Conservation (phyloP, 2,329 filamentous ascomycete genomes). For the Pseudogymnoascus sp. region DNA sequence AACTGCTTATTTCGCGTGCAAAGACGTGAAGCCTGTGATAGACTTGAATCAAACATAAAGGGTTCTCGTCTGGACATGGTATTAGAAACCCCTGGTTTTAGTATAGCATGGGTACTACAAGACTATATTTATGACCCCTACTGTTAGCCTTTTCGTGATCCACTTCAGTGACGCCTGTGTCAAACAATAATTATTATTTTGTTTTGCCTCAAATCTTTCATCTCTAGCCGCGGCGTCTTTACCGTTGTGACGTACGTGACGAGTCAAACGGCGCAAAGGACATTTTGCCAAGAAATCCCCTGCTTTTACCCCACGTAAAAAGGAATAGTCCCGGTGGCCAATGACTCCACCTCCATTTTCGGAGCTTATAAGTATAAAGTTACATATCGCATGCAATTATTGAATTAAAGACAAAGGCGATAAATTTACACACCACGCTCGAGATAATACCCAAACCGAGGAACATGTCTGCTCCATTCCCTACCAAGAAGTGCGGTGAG, state of each 20-base stretch:
- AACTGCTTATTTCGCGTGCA: background rate
- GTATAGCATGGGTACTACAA: background rate
- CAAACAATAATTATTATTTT: background rate
- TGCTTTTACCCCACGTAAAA: conserved; percentile 9
- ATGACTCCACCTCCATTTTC: conserved; percentile 9
- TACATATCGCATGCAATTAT: background rate
- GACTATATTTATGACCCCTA: background rate
- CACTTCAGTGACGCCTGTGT: background rate
- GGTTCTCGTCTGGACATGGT: background rate
- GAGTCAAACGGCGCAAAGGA: background rate
- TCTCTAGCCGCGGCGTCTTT: background rate
- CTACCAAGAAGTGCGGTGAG: conserved; percentile 47
- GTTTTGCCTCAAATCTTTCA: background rate
- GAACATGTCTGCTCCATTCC: conserved; percentile 34
- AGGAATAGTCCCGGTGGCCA: conserved; percentile 6
- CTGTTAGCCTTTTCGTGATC: background rate
- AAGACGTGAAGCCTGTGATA: conserved; percentile 1
- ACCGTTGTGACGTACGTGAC: background rate
- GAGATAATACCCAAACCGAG: background rate
- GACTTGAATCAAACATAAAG: background rate
- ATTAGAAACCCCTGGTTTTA: background rate
- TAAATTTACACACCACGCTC: background rate
- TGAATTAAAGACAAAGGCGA: conserved; percentile 7
- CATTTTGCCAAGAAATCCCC: conserved; percentile 2
- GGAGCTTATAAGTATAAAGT: conserved; percentile 8